Conservation (phyloP, 371 early-diverging fungal genomes). For the Coemansia sp. region DNA sequence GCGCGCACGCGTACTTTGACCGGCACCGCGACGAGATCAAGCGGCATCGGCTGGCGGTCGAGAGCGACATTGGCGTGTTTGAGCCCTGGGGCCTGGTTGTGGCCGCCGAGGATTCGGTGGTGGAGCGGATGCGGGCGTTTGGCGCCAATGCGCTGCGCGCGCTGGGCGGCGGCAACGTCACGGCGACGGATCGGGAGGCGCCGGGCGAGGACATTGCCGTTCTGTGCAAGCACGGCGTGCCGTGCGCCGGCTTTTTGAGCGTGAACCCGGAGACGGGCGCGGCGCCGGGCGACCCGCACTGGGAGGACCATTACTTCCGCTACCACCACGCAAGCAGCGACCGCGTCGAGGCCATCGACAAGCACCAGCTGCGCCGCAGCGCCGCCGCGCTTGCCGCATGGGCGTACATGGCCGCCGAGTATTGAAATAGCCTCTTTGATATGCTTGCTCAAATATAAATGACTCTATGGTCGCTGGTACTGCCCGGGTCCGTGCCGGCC, state of each 20-base stretch:
- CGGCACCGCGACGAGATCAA: slow-evolving; percentile 49
- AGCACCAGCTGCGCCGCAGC: slow-evolving; percentile 55
- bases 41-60: slow-evolving; percentile 57
- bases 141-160: slow-evolving; percentile 31
- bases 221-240: slow-evolving; percentile 54
- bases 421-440: not conserved
- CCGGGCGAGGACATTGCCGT: slow-evolving; percentile 54
- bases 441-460: slow-evolving; percentile 25
- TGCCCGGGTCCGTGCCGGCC: no score
- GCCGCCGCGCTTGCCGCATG: slow-evolving; percentile 58
- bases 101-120: slow-evolving; percentile 14
- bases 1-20: slow-evolving; percentile 55
- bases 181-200: slow-evolving; percentile 36
- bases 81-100: slow-evolving; percentile 56
- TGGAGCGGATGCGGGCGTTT: slow-evolving; percentile 13
- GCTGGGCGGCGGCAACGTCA: slow-evolving; percentile 47
- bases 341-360: slow-evolving; percentile 54
- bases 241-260: slow-evolving; percentile 55
- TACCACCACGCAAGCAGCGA: slow-evolving; percentile 57
- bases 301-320: slow-evolving; percentile 52
- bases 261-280: slow-evolving; percentile 51
- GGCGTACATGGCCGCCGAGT: slow-evolving; percentile 57
- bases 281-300: slow-evolving; percentile 19
- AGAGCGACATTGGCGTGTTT: slow-evolving; percentile 59
- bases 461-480: not conserved